Evolutionary conservation across 1,284 basidiomycete genomes (phyloP).

Genomic region (Schizophyllum commune): DNA sequence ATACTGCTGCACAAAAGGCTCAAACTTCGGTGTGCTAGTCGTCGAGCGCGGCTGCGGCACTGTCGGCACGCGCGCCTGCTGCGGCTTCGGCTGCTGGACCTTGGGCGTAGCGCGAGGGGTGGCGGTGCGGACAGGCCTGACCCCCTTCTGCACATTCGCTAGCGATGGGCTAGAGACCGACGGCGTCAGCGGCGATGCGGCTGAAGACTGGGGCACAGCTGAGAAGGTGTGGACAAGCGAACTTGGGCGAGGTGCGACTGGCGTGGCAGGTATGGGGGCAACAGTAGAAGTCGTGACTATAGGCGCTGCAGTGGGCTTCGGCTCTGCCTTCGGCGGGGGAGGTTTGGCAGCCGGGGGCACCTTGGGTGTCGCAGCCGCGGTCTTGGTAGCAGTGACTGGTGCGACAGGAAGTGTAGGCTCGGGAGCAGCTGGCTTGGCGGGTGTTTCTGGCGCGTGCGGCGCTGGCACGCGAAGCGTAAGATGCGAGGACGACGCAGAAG

Average conservation of each 20-base stretch:
- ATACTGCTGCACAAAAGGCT: neutral
- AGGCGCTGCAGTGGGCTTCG: constrained; percentile 16
- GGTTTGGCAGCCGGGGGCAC: constrained; percentile 9
- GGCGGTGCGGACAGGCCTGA: neutral
- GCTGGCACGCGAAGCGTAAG: constrained; percentile 25
- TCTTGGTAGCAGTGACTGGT: constrained; percentile 7
- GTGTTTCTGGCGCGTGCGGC: neutral
- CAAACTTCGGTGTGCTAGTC: neutral
- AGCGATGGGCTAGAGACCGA: neutral
- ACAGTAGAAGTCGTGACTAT: constrained; percentile 7
- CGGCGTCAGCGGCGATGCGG: neutral
- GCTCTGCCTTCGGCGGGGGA: constrained; percentile 6
- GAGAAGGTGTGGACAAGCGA: neutral
- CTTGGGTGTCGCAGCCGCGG: constrained; percentile 16
- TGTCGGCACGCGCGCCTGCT: neutral
- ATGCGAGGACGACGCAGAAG: constrained; percentile 7
- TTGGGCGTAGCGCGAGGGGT: neutral
- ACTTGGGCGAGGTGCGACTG: neutral
- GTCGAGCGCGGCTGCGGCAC: neutral
- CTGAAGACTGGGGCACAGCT: neutral
- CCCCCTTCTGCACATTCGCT: neutral
- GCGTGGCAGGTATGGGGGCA: neutral
- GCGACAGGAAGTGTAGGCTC: neutral
- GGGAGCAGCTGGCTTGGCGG: constrained; percentile 4
- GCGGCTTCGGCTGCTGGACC: neutral